Evolutionary conservation across 1,139 yeast species (phyloP), one percentile per base, ranked within the genome.

Genomic region (Tardiomyces digboiensis): DNA sequence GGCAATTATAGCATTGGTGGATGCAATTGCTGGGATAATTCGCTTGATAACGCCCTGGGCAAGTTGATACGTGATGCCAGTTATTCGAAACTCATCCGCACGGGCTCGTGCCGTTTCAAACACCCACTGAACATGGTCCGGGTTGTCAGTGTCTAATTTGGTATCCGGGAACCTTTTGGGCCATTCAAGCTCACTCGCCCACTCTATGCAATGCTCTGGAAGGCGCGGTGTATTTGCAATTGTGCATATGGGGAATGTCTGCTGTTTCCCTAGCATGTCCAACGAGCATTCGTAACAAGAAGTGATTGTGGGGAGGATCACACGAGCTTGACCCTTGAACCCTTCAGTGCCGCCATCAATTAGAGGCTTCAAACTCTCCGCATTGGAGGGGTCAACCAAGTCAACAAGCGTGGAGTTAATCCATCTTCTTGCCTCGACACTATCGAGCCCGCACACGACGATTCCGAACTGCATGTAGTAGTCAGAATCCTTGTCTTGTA

Each of bases 341-440:
- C 97, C 97, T 58, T 91, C 97, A 0, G 96, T 84, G 2, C 97
- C 98, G 2, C 97, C 97, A 59, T 91, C 98, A 26, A 91, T 78
- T 59, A 91, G 65, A 0, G 97, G 97, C 38, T 86, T 82, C 26
- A 85, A 64, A 1, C 70, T 63, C 40, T 74, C 75, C 29, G 77
- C 76, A 44, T 74, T 72, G 12, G 47, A 45, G 1, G 61, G 60
- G 48, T 74, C 78, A 6, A 83, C 85, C 56, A 86, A 56, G 4
- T 76, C 69, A 1, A 84, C 78, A 39, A 91, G 64, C 7, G 80
- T 79, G 16, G 86, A 80, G 61, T 89, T 91, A 49, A 89, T 83
- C 94, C 95, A 89, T 44, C 97, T 67, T 37, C 98, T 70, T 0
- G 97, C 97, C 54, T 83, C 94, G 7, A 91, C 82, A 42, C 86